Evolutionary conservation across 169 alveolate genomes (phyloP).

Genomic region (Cryptosporidium viatorum): DNA sequence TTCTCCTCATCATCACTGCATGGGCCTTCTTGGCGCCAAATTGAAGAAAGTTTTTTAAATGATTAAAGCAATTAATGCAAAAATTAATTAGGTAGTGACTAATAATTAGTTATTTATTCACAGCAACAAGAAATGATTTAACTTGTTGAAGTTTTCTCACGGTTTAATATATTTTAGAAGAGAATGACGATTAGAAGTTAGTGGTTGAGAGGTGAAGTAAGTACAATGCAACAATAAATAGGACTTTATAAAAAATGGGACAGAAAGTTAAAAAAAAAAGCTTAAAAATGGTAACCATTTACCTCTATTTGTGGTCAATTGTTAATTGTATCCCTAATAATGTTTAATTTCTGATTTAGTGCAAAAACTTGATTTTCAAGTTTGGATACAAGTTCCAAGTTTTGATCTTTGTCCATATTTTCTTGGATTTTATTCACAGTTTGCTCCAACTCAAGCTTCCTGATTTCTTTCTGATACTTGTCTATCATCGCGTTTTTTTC

Average conservation of each 20-base stretch:
- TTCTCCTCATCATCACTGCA: slow-evolving; percentile 5
- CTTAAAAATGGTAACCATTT: background rate
- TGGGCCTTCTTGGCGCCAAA: slow-evolving; percentile 12
- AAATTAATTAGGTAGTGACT: background rate
- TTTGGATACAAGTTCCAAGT: slow-evolving; percentile 26
- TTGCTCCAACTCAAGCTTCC: slow-evolving; percentile 45
- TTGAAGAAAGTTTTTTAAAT: background rate
- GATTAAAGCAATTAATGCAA: background rate
- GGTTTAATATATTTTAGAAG: no score
- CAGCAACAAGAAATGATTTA: background rate
- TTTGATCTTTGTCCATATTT: slow-evolving; percentile 63
- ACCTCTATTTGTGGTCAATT: background rate
- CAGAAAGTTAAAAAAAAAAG: background rate
- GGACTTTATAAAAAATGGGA: background rate
- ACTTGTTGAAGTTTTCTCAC: no score
- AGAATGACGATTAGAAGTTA: background rate
- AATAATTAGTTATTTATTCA: no score
- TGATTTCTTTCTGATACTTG: slow-evolving; percentile 48
- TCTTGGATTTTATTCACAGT: slow-evolving; percentile 65
- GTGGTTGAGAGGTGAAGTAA: background rate
- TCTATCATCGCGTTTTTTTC: slow-evolving; percentile 46
- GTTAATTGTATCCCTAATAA: slow-evolving; percentile 28
- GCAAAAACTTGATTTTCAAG: slow-evolving; percentile 35
- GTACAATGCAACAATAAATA: background rate
- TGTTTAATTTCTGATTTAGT: slow-evolving; percentile 25